Conservation (phyloP, 2,329 filamentous ascomycete species). For the Raffaelea deltoideospora region DNA sequence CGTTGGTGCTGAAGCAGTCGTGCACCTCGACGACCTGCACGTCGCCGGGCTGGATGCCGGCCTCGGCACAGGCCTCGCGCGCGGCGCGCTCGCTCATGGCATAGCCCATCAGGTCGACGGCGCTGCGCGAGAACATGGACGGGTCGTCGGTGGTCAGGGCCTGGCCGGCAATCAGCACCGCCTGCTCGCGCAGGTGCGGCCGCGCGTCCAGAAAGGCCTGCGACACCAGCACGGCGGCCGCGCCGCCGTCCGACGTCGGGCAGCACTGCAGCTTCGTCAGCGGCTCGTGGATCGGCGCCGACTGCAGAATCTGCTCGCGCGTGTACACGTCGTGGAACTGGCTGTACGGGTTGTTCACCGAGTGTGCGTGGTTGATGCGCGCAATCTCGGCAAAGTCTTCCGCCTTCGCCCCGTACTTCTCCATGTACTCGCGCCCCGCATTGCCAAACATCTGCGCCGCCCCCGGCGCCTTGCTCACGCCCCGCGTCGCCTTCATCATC, state of each 20-base stretch:
- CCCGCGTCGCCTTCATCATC: conserved; percentile 75
- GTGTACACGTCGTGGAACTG: conserved; percentile 92
- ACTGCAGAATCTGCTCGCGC: conserved; percentile 61
- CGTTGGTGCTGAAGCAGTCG: conserved; percentile 93
- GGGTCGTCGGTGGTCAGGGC: conserved; percentile 73
- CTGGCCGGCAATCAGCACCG: conserved; percentile 82
- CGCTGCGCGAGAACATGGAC: conserved; percentile 58
- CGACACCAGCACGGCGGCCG: conserved; percentile 77
- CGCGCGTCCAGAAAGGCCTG: conserved; percentile 75
- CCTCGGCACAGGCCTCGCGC: conserved; percentile 56
- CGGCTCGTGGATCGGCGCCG: conserved; percentile 68
- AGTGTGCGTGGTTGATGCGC: conserved; percentile 85
- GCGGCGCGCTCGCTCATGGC: conserved; percentile 67
- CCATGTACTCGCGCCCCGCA: conserved; percentile 85
- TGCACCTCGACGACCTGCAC: conserved; percentile 82
- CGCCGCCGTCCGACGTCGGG: conserved; percentile 85
- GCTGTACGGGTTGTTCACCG: conserved; percentile 87
- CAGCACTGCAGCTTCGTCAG: conserved; percentile 98
- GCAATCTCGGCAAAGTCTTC: conserved; percentile 93
- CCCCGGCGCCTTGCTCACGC: conserved; percentile 66
- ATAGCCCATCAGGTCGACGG: conserved; percentile 82
- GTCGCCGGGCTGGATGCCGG: conserved; percentile 51
- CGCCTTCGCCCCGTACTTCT: conserved; percentile 70
- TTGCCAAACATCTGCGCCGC: conserved; percentile 94
- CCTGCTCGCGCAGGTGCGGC: conserved; percentile 66